Percentiles rank a stretch among this genome's conserved stretches.
Evolutionary conservation across 495 filamentous ascomycete species (phyloP).

Genomic region (Penicillium mononematosum): DNA sequence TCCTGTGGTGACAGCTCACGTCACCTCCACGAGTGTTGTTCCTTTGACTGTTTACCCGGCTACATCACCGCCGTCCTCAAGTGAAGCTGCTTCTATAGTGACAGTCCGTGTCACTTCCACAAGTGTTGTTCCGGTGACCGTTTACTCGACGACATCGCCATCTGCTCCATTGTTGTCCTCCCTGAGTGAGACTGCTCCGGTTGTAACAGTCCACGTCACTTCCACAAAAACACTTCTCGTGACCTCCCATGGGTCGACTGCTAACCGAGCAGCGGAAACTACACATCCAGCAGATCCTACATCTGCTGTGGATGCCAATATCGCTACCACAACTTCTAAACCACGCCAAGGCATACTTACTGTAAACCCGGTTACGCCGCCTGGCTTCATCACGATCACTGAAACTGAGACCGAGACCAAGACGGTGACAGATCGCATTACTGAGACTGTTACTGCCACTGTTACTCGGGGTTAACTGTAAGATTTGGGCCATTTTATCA

Average conservation of each 20-base stretch:
- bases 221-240: background rate
- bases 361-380: constrained; percentile 14
- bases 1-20: constrained; percentile 7
- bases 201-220: background rate
- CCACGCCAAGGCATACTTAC: constrained; percentile 7
- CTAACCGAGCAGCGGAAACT: background rate
- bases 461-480: constrained; percentile 4
- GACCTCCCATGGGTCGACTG: background rate
- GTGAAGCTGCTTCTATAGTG: background rate
- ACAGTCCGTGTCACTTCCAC: constrained; percentile 15
- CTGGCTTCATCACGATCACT: constrained; percentile 12
- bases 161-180: background rate
- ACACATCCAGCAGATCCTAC: background rate
- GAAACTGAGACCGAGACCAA: constrained; percentile 13
- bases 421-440: constrained; percentile 15
- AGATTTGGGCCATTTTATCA: background rate
- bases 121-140: constrained; percentile 9
- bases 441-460: constrained; percentile 21
- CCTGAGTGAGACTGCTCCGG: background rate
- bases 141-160: constrained; percentile 6
- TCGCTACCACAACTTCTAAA: background rate
- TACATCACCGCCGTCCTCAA: background rate
- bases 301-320: background rate
- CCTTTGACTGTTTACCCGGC: background rate
- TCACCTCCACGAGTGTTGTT: constrained; percentile 8